Conservation (phyloP, 2,329 filamentous ascomycete species). For the Trichophyton rubrum region DNA sequence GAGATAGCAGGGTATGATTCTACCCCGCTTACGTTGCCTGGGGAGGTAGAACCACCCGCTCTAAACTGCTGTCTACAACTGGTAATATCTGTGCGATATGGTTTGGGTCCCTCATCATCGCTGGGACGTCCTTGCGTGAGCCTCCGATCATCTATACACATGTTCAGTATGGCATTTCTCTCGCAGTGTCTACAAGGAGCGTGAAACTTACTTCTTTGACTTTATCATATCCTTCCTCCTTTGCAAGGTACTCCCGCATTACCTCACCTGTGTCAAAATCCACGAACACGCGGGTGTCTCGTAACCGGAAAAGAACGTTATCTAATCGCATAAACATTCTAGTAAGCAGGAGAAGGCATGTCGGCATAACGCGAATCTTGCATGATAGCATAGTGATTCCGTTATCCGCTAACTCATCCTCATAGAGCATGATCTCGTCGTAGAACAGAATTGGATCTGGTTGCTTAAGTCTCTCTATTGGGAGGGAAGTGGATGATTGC, state of each 20-base stretch:
- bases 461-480: conserved; percentile 71
- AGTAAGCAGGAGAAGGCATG: conserved; percentile 68
- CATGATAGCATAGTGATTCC: conserved; percentile 81
- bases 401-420: conserved; percentile 96
- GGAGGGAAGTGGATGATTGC: conserved; percentile 49
- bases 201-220: conserved; percentile 52
- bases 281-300: conserved; percentile 83
- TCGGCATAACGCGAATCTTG: conserved; percentile 88
- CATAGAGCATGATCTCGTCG: conserved; percentile 90
- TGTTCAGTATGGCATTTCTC: neutral
- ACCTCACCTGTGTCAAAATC: conserved; percentile 72
- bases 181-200: neutral
- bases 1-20: neutral
- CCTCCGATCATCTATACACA: conserved; percentile 39
- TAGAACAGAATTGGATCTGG: conserved; percentile 94
- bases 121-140: conserved; percentile 58
- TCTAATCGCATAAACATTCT: conserved; percentile 90
- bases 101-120: conserved; percentile 69
- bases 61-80: conserved; percentile 55
- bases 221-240: conserved; percentile 67
- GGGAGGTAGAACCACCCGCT: conserved; percentile 27
- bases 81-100: conserved; percentile 56
- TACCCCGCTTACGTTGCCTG: neutral
- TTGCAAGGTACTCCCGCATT: conserved; percentile 79
- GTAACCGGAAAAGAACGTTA: conserved; percentile 71